Base-by-base conservation (phyloP, 2,329 filamentous ascomycete species). In the Stemphylium vesicarium region DNA sequence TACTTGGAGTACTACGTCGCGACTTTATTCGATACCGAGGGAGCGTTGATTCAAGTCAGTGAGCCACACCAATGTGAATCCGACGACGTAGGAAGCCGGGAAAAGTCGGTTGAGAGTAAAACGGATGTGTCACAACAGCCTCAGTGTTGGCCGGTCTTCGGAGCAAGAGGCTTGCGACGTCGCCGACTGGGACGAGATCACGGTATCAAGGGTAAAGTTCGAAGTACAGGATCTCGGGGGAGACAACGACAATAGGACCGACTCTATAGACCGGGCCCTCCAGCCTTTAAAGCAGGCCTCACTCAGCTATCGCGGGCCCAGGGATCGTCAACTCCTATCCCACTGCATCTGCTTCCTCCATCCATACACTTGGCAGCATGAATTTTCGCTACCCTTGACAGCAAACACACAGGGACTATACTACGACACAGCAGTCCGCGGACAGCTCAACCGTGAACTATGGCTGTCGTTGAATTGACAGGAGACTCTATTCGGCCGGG, bases 241-340 rank as follows among this genome's bases (percentile, higher is more conserved):
- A 46, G 56, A 36, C 43, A 54, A 49, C 50, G 38, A 48, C 53
- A 46, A 64, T 63, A 66, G 37, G 37, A 49, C 39, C 42, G 41
- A 40, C 26, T 36, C 37, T 66, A 65, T 62, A 47, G 53, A 60
- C 56, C 56, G 53, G 61, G 57, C 44, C 53, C 41, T 46, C 35
- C 12, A 47, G 39, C 26, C 50, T 63, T 63, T 60, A 59, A 60
- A 52, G 37, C 49, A 56, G 44, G 51, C 49, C 45, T 50, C 38
- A 22, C 35, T 50, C 29, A 51, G 32, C 32, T 49, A 45, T 50
- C 20, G 41, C 45, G 29, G 35, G 41, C 31, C 22, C 7, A 29
- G 9, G 26, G 9, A 29, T 29, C 10, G 15, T 41, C 13, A 12
- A 29, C 50, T 44, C n/a, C 24, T 53, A 44, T 54, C 32, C 13